These are phyloP conservation scores for Taphrina wiesneri DNA, from an alignment of 1,139 yeast genomes.

Conservation along the genomic window DNA sequence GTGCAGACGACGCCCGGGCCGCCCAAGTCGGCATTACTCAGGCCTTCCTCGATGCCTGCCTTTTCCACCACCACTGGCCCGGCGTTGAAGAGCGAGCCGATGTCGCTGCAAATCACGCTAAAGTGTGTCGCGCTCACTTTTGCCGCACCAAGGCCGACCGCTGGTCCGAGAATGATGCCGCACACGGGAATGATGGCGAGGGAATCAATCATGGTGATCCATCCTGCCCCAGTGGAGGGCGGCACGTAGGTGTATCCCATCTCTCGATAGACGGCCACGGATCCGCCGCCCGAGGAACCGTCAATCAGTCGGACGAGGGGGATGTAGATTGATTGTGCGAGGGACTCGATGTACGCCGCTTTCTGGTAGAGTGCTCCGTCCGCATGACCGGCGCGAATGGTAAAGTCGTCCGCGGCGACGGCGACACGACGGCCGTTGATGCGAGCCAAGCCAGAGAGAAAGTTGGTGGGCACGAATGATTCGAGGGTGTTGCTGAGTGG, in stretches of 20 bases:
- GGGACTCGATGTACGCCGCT: constrained; percentile 24
- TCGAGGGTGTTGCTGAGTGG: constrained; percentile 14
- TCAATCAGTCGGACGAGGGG: constrained; percentile 29
- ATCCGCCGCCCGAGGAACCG: constrained; percentile 30
- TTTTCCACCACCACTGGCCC: constrained; percentile 30
- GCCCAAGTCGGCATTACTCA: constrained; percentile 27
- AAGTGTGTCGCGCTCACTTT: constrained; percentile 30
- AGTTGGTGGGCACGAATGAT: constrained; percentile 30
- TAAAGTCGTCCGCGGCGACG: constrained; percentile 33
- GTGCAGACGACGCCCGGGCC: constrained; percentile 33
- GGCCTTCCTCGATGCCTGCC: constrained; percentile 32
- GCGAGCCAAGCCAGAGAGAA: constrained; percentile 16
- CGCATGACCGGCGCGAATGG: constrained; percentile 31
- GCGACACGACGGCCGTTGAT: constrained; percentile 26
- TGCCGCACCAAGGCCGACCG: constrained; percentile 31
- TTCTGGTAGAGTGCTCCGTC: constrained; percentile 28
- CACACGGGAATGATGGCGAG: constrained; percentile 21
- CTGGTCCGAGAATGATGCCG: constrained; percentile 30
- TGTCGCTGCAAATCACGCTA: constrained; percentile 17
- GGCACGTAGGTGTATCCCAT: constrained; percentile 32
- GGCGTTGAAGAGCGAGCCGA: constrained; percentile 30
- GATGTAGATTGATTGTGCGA: constrained; percentile 24
- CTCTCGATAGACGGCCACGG: constrained; percentile 30
- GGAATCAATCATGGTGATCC: constrained; percentile 26
- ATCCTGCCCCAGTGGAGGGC: constrained; percentile 31